A percentile compares a stretch with the other conserved stretches of the same genome.
phyloP scores from a whole-genome alignment of 768 basidiomycete genomes.

The Tremella yokohamensis region DNA sequence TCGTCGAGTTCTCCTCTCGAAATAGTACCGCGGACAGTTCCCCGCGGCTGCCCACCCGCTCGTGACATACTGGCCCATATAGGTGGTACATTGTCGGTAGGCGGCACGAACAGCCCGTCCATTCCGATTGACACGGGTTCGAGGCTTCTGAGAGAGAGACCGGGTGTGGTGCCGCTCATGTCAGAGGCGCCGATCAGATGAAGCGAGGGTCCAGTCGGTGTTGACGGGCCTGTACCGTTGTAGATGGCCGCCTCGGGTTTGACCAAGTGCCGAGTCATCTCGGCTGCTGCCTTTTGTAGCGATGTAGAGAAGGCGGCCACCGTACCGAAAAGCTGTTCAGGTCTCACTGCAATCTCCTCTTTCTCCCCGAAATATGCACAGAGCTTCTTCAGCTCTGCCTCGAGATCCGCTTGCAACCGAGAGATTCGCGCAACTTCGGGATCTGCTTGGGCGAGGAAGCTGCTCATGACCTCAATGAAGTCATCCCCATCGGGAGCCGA shows the following conservation, averaged over 20 bases:
- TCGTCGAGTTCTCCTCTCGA: conserved; percentile 78
- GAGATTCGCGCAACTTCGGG: conserved; percentile 64
- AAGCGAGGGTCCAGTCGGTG: not conserved
- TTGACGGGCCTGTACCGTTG: not conserved
- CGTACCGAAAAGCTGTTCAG: conserved; percentile 68
- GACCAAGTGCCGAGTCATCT: conserved; percentile 55
- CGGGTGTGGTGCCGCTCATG: not conserved
- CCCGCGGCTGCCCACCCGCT: not conserved
- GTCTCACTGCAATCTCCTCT: conserved; percentile 59
- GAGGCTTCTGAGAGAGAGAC: conserved; percentile 4
- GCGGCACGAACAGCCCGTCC: not conserved
- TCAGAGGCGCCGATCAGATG: not conserved
- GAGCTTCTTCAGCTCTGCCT: conserved; percentile 61
- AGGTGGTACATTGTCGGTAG: not conserved
- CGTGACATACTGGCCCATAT: not conserved
- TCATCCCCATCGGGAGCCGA: conserved; percentile 56
- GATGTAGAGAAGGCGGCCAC: conserved; percentile 28
- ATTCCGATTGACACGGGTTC: not conserved
- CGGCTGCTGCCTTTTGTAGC: conserved; percentile 45
- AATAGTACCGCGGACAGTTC: conserved; percentile 54
- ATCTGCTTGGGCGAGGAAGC: conserved; percentile 58
- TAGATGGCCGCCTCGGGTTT: conserved; percentile 43
- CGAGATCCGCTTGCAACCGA: conserved; percentile 60
- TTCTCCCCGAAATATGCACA: conserved; percentile 75
- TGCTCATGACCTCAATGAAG: conserved; percentile 57